Base-by-base conservation (phyloP, 2,329 filamentous ascomycete genomes). In the Phialocephala sp. region DNA sequence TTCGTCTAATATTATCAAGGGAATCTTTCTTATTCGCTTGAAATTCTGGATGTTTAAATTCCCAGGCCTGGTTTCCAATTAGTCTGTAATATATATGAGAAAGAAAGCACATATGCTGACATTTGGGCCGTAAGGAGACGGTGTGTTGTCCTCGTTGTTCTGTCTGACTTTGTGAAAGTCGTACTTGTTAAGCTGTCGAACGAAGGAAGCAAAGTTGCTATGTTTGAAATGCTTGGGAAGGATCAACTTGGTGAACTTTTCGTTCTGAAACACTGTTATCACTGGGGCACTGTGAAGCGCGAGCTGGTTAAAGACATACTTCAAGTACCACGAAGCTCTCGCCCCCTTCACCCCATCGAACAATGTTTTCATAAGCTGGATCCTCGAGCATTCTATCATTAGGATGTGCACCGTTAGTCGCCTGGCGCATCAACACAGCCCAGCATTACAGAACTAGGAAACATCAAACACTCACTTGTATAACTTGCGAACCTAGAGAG, bases 221-320 rank as follows among this genome's bases (percentile, higher is more conserved):
- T 98, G 95, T 80, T 99, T 99, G 84, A 99, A 99, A 75, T 98
- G 93, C 77, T 98, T 97, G 2, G 95, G 95, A 18, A 99, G 87
- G 73, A 99, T 97, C 45, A 92, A 91, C 78, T 97, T 97, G 24
- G 95, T 98, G 76, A 99, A 99, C 79, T 97, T 97, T 78, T 98
- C 94, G 79, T 96, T 97, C 94, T 97, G 77, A 32, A 66, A 60
- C 35, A 63, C 63, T 65, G 71, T 75, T 67, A 75, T 64, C 62
- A 63, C 55, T 50, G 15, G 57, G 41, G 43, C 32, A 27, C 24
- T 3, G 22, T 22, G 27, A 22, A 15, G 27, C n/a, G 37, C 32
- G 27, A 24, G 39, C 11, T 55, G 60, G n/a, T 65, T 64, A 36
- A n/a, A 39, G 8, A 73, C 84, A 63, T 84, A 97, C 95, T 87